Conservation (phyloP, 306 rosid genomes). For the Hippophae tibetana region DNA sequence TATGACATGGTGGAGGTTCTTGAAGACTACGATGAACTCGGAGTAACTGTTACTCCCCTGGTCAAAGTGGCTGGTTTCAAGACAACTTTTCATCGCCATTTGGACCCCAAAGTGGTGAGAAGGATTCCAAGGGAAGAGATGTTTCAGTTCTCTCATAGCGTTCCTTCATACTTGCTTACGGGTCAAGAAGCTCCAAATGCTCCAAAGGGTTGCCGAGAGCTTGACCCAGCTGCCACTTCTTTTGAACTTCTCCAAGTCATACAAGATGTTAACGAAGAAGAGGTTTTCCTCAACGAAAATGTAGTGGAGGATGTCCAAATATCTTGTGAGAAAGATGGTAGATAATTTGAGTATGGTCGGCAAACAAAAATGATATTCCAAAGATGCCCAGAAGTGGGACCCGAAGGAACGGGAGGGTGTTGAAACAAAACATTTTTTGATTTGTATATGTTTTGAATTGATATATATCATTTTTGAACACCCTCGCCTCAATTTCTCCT, state of each 20-base stretch:
- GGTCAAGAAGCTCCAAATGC: constrained; percentile 70
- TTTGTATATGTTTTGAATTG: too few species aligned
- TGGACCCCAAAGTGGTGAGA: constrained; percentile 46
- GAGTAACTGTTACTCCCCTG: constrained; percentile 58
- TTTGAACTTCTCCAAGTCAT: constrained; percentile 57
- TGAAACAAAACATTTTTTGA: too few species aligned
- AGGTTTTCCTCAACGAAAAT: constrained; percentile 22
- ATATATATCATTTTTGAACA: too few species aligned
- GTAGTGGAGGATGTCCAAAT: constrained; percentile 12
- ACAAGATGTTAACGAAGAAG: constrained; percentile 38
- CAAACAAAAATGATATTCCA: too few species aligned
- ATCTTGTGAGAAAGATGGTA: background rate
- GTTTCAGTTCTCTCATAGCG: constrained; percentile 72
- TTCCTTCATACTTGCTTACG: constrained; percentile 57
- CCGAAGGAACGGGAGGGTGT: too few species aligned
- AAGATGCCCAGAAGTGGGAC: too few species aligned
- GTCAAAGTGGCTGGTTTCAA: constrained; percentile 87
- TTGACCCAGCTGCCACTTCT: constrained; percentile 90
- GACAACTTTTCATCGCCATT: constrained; percentile 61
- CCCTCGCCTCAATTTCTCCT: too few species aligned
- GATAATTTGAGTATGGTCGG: constrained; percentile 1
- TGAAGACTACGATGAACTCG: constrained; percentile 56
- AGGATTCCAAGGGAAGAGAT: constrained; percentile 63
- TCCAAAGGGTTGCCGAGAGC: constrained; percentile 87
- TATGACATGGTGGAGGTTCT: constrained; percentile 82